Evolutionary conservation across 805 yeast species (phyloP).

Genomic region (Jamesozyma spencerorum): DNA sequence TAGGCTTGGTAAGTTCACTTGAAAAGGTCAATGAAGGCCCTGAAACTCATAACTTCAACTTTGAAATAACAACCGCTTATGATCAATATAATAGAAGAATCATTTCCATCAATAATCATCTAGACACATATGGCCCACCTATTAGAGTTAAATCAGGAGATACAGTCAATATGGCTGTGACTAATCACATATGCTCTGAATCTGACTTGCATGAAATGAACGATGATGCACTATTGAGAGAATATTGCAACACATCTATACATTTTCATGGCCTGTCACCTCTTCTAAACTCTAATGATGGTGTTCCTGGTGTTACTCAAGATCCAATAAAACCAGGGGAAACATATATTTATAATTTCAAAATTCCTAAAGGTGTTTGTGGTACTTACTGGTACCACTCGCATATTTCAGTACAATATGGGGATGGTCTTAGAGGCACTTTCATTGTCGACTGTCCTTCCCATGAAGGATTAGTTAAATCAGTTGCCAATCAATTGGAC

Average conservation of each 20-base stretch:
- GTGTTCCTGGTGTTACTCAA: conserved; percentile 42
- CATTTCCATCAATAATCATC: conserved; percentile 17
- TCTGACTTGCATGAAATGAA: conserved; percentile 9
- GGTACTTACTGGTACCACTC: conserved; percentile 55
- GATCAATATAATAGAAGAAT: conserved; percentile 12
- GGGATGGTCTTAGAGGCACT: conserved; percentile 45
- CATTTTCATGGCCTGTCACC: conserved; percentile 49
- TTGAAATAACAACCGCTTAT: conserved; percentile 10
- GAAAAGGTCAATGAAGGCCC: background rate
- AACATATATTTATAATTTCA: conserved; percentile 42
- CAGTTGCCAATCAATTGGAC: conserved; percentile 8
- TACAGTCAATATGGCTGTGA: conserved; percentile 18
- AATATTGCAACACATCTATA: conserved; percentile 30
- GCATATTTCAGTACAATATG: conserved; percentile 41
- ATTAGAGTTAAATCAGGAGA: conserved; percentile 20
- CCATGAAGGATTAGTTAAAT: conserved; percentile 30
- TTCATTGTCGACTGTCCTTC: conserved; percentile 44
- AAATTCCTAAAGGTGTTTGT: conserved; percentile 33
- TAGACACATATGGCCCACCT: conserved; percentile 17
- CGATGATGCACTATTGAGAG: conserved; percentile 7
- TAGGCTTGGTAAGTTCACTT: background rate
- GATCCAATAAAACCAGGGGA: conserved; percentile 62
- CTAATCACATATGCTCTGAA: conserved; percentile 16
- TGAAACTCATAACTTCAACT: conserved; percentile 7
- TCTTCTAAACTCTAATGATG: conserved; percentile 38